phyloP scores from a whole-genome alignment of 2,329 filamentous ascomycete species.

The Alternaria sp. region DNA sequence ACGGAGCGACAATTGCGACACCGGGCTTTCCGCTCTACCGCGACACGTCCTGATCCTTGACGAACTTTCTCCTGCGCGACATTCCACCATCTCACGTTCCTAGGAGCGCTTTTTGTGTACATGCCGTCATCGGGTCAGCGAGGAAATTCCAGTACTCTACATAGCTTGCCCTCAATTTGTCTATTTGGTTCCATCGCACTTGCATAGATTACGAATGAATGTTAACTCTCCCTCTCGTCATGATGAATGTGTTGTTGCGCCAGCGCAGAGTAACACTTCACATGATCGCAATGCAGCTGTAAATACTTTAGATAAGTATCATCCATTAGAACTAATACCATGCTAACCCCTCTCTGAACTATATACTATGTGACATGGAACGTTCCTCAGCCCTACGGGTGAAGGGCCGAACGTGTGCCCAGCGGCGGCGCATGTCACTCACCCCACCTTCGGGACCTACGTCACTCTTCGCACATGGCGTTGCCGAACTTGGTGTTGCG shows the following conservation, averaged over 20 bases:
- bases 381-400: conserved; percentile 23
- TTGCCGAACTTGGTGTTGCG: background rate
- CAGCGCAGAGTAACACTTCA: background rate
- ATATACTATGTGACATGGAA: conserved; percentile 5
- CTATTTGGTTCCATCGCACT: background rate
- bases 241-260: background rate
- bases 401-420: conserved; percentile 15
- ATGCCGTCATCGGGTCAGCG: conserved; percentile 17
- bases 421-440: conserved; percentile 14
- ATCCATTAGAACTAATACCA: background rate
- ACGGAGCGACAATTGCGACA: conserved; percentile 4
- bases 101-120: conserved; percentile 8
- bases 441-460: conserved; percentile 18
- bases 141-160: conserved; percentile 5
- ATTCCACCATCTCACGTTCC: conserved; percentile 1
- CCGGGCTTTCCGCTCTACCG: conserved; percentile 1
- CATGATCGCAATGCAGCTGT: background rate
- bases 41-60: conserved; percentile 3
- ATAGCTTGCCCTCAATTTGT: conserved; percentile 12
- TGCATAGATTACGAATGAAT: conserved; percentile 1
- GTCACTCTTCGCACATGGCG: conserved; percentile 13
- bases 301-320: background rate
- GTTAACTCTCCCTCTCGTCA: background rate
- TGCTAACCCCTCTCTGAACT: background rate
- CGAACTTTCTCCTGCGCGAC: conserved; percentile 9